phyloP scores from a whole-genome alignment of 2,329 filamentous ascomycete genomes.

The Venturia oleaginea region DNA sequence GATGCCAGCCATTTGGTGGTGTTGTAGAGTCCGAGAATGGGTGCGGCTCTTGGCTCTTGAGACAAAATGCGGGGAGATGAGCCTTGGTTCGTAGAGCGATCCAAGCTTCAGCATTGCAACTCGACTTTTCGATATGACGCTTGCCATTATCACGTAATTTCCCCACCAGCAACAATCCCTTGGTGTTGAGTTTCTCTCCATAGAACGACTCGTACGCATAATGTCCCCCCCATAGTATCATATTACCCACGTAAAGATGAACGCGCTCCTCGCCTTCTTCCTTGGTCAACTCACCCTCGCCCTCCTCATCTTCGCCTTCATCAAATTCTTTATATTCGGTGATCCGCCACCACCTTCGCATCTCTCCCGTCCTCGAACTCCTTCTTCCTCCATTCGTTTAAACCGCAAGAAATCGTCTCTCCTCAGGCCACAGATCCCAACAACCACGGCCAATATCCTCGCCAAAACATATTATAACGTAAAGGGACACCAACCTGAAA shows the following conservation, averaged over 20 bases:
- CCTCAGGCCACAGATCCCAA: constrained; percentile 50
- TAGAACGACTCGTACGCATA: not conserved
- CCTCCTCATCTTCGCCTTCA: constrained; percentile 84
- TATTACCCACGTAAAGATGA: constrained; percentile 4
- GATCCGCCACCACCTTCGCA: constrained; percentile 79
- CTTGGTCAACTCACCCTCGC: constrained; percentile 90
- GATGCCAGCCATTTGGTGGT: not conserved
- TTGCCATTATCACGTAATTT: not conserved
- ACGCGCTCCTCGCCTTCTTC: constrained; percentile 46
- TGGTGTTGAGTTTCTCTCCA: not conserved
- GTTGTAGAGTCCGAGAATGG: not conserved
- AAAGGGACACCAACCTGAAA: constrained; percentile 90
- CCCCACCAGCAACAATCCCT: not conserved
- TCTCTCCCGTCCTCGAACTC: constrained; percentile 24
- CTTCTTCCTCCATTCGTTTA: constrained; percentile 23
- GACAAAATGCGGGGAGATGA: not conserved
- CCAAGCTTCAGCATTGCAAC: not conserved
- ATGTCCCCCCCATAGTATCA: not conserved
- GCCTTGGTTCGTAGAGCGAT: not conserved
- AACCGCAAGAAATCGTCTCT: constrained; percentile 50
- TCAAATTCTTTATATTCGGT: constrained; percentile 99
- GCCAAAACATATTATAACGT: constrained; percentile 98
- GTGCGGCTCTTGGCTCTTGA: not conserved
- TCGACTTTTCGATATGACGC: not conserved
- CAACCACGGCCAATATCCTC: constrained; percentile 89